A percentile compares a stretch with the other conserved stretches of the same genome.
Conservation (phyloP, 495 filamentous ascomycete species). For the Lasiosphaeria miniovina region DNA sequence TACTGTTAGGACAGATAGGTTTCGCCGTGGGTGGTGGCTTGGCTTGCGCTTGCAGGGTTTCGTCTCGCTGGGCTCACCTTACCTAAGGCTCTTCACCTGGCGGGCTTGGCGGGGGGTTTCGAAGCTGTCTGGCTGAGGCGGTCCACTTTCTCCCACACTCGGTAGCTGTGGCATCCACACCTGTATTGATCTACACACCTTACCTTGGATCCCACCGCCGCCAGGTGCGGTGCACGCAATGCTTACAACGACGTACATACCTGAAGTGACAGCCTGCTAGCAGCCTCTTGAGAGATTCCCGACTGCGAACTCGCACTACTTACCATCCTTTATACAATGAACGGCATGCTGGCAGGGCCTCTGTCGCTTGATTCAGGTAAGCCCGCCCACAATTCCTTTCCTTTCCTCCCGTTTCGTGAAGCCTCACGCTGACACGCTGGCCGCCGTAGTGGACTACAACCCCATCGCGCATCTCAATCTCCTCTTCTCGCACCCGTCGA, state of each 20-base stretch:
- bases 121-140: background rate
- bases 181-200: background rate
- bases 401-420: background rate
- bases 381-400: slow-evolving; percentile 1
- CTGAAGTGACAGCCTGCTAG: background rate
- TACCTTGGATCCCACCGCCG: too few relatives aligned
- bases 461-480: slow-evolving; percentile 90
- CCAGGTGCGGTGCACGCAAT: background rate
- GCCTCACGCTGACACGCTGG: slow-evolving; percentile 21
- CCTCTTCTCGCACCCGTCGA: slow-evolving; percentile 88
- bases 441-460: slow-evolving; percentile 76
- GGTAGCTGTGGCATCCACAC: background rate
- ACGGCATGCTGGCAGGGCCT: slow-evolving; percentile 37
- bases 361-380: slow-evolving; percentile 52
- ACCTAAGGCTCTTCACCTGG: too few relatives aligned
- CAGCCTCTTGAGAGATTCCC: background rate
- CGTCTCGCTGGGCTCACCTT: too few relatives aligned
- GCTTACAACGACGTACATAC: too few relatives aligned
- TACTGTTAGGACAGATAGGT: too few relatives aligned
- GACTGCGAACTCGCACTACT: background rate
- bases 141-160: slow-evolving; percentile 1
- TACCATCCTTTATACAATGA: slow-evolving; percentile 34
- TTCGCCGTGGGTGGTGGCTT: too few relatives aligned
- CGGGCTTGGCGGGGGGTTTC: too few relatives aligned
- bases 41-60: too few relatives aligned